Conservation (phyloP, 345 rosid species). For the Heritiera fomes region DNA sequence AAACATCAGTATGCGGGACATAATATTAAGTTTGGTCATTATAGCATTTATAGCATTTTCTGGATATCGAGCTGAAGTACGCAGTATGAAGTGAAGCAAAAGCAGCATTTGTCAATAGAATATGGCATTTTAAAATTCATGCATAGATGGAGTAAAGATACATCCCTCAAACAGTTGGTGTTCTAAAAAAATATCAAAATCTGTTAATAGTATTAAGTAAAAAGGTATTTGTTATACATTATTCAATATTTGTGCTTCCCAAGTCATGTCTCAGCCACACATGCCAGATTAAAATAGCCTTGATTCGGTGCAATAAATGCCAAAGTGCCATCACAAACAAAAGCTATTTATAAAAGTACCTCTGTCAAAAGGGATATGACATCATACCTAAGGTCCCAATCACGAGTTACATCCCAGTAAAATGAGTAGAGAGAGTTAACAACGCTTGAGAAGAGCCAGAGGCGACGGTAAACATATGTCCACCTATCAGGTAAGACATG, state of each 20-base stretch:
- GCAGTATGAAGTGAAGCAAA: neutral
- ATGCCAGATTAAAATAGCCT: neutral
- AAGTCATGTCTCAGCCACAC: neutral
- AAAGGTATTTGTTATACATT: neutral
- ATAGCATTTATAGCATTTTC: neutral
- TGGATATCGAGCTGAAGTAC: neutral
- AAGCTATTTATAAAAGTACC: neutral
- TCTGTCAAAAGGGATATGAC: neutral
- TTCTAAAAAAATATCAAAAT: neutral
- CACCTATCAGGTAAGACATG: conserved; percentile 78
- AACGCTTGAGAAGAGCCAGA: conserved; percentile 90
- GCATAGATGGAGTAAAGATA: neutral
- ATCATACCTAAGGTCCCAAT: conserved; percentile 95
- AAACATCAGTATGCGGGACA: neutral
- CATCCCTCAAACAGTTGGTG: neutral
- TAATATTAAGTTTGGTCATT: neutral
- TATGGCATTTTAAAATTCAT: neutral
- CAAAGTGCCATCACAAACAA: neutral
- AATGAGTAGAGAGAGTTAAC: conserved; percentile 90
- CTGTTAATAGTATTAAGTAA: neutral
- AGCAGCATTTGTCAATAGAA: neutral
- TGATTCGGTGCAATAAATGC: neutral
- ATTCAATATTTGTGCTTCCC: neutral
- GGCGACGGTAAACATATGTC: conserved; percentile 77
- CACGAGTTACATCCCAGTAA: conserved; percentile 97